These are phyloP conservation scores for Monosporozyma servazzii DNA, from an alignment of 805 yeast genomes.

Conservation along the genomic window DNA sequence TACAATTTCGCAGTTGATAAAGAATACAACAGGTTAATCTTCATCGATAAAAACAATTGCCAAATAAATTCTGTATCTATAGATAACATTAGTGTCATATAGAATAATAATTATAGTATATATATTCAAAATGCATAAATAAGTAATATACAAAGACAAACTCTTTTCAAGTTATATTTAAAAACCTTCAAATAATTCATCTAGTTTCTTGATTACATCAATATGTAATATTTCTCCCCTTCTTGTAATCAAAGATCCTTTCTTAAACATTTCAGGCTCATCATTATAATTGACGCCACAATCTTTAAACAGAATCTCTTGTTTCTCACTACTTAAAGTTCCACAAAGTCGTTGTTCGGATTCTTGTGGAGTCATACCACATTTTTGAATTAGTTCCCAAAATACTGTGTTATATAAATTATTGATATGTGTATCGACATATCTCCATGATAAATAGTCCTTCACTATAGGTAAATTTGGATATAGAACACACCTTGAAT, in stretches of 20 bases:
- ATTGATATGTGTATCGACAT: conserved; percentile 92
- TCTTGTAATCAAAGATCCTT: conserved; percentile 55
- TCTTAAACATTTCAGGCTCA: conserved; percentile 79
- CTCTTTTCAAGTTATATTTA: conserved; percentile 3
- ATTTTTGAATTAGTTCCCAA: conserved; percentile 71
- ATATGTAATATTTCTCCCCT: conserved; percentile 41
- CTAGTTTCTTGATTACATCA: conserved; percentile 33
- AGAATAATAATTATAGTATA: not conserved
- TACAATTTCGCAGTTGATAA: not conserved
- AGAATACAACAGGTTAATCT: conserved; percentile 5
- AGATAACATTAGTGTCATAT: not conserved
- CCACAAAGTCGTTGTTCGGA: conserved; percentile 75
- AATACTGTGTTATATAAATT: conserved; percentile 88
- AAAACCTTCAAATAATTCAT: conserved; percentile 29
- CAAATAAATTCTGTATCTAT: conserved; percentile 1
- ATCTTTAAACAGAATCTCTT: conserved; percentile 70
- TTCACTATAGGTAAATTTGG: conserved; percentile 54
- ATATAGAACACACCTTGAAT: conserved; percentile 80
- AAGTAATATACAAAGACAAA: not conserved
- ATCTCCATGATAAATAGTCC: conserved; percentile 91
- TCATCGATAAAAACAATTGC: conserved; percentile 7
- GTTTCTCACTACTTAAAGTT: conserved; percentile 73
- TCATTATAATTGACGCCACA: conserved; percentile 85
- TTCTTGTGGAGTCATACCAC: conserved; percentile 63
- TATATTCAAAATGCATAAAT: not conserved